A percentile compares a stretch with the other conserved stretches of the same genome.
These are phyloP conservation scores for Malus hybrid DNA, from an alignment of 331 rosid species.

Conservation along the genomic window DNA sequence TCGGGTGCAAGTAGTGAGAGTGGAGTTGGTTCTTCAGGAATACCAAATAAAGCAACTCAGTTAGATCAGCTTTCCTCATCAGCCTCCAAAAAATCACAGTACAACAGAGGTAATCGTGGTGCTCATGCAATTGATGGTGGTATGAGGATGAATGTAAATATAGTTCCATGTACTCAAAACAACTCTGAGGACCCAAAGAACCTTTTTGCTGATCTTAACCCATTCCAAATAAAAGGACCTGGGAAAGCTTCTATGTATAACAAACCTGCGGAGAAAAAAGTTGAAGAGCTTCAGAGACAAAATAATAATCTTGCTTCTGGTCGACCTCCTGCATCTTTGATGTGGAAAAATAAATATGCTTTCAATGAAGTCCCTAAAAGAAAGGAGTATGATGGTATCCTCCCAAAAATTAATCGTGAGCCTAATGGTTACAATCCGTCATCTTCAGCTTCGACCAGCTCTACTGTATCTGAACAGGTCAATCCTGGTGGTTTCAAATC, in stretches of 20 bases:
- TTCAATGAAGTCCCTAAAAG: conserved; percentile 69
- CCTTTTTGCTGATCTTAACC: conserved; percentile 91
- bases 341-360: conserved; percentile 76
- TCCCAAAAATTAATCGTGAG: conserved; percentile 41
- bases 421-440: conserved; percentile 55
- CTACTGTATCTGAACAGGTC: conserved; percentile 41
- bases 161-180: conserved; percentile 66
- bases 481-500: conserved; percentile 34
- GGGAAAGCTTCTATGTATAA: conserved; percentile 56
- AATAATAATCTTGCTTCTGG: conserved; percentile 46
- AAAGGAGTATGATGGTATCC: conserved; percentile 32
- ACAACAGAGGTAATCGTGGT: conserved; percentile 70
- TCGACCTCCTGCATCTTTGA: conserved; percentile 55
- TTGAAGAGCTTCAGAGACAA: conserved; percentile 46
- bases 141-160: conserved; percentile 66
- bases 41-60: conserved; percentile 32
- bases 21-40: conserved; percentile 44
- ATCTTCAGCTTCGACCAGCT: conserved; percentile 48
- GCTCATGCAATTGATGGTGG: conserved; percentile 60
- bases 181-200: conserved; percentile 51
- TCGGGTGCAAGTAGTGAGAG: conserved; percentile 33
- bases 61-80: conserved; percentile 38
- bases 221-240: conserved; percentile 83
- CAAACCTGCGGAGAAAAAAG: conserved; percentile 55
- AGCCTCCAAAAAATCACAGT: conserved; percentile 42